These are phyloP conservation scores for Mycena rebaudengoi DNA, from an alignment of 768 basidiomycete genomes.

Conservation along the genomic window DNA sequence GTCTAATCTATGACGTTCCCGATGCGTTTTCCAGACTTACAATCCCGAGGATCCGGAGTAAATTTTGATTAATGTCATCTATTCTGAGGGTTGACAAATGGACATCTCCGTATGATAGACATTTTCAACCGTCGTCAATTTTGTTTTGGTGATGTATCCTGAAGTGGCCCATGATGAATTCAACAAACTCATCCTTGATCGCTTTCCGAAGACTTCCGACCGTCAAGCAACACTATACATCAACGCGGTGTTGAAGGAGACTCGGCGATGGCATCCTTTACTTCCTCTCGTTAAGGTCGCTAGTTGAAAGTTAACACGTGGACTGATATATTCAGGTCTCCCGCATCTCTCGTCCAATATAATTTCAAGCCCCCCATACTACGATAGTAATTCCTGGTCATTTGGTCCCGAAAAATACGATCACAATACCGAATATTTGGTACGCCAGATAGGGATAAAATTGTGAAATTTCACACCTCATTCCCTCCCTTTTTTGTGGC, in stretches of 20 bases:
- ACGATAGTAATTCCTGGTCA: background rate
- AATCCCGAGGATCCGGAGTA: too few species aligned
- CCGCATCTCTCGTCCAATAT: background rate
- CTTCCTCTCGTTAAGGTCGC: background rate
- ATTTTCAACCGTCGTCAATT: background rate
- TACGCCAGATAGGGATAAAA: background rate
- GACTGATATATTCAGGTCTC: background rate
- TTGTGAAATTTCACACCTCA: background rate
- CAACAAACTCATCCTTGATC: slow-evolving; percentile 30
- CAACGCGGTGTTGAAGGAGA: slow-evolving; percentile 17
- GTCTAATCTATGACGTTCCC: too few species aligned
- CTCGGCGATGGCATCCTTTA: background rate
- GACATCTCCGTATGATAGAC: too few species aligned
- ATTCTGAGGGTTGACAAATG: too few species aligned
- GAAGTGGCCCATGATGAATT: slow-evolving; percentile 37
- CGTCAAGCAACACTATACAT: slow-evolving; percentile 31
- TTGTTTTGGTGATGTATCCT: slow-evolving; percentile 33
- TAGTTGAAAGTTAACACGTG: background rate
- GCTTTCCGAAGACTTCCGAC: slow-evolving; percentile 35
- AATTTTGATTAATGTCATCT: too few species aligned
- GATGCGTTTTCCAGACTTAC: too few species aligned
- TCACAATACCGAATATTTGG: background rate
- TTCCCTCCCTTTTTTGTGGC: background rate
- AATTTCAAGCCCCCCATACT: background rate
- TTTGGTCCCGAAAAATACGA: background rate